A percentile compares a stretch with the other conserved stretches of the same genome.
These are phyloP conservation scores for Cystobasidiopsis lactophilus DNA, from an alignment of 768 basidiomycete species.

Conservation along the genomic window DNA sequence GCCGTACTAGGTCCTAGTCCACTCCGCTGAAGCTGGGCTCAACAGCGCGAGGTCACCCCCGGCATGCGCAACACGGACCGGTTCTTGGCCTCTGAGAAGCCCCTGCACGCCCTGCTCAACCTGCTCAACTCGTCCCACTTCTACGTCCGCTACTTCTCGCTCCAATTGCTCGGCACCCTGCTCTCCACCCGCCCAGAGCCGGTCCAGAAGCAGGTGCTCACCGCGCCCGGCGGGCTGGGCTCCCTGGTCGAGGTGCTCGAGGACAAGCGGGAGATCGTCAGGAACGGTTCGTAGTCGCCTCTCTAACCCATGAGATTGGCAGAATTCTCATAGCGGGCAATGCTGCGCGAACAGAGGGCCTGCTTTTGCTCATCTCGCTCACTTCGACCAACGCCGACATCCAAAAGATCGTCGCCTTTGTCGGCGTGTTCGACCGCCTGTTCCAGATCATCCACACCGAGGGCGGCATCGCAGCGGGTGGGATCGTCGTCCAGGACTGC, in stretches of 20 bases:
- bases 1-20: background rate
- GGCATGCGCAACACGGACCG: slow-evolving; percentile 63
- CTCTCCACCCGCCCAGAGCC: slow-evolving; percentile 57
- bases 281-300: slow-evolving; percentile 41
- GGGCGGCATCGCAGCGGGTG: slow-evolving; percentile 67
- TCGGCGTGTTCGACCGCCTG: slow-evolving; percentile 86
- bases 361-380: slow-evolving; percentile 57
- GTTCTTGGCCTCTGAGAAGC: slow-evolving; percentile 48
- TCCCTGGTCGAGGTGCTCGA: slow-evolving; percentile 47
- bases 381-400: slow-evolving; percentile 69
- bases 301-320: background rate
- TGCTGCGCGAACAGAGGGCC: slow-evolving; percentile 38
- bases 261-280: slow-evolving; percentile 68
- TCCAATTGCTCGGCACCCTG: slow-evolving; percentile 59
- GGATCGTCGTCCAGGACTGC: slow-evolving; percentile 64
- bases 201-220: slow-evolving; percentile 81
- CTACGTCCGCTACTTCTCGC: slow-evolving; percentile 60
- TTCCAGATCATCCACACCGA: slow-evolving; percentile 70
- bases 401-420: slow-evolving; percentile 89
- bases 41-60: slow-evolving; percentile 13
- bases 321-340: slow-evolving; percentile 6
- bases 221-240: slow-evolving; percentile 48
- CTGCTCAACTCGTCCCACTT: slow-evolving; percentile 56
- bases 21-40: slow-evolving; percentile 3
- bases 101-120: slow-evolving; percentile 50